A percentile compares a stretch with the other conserved stretches of the same genome.
Conservation (phyloP, 73 alveolate species). For the Paramecium bursaria region DNA sequence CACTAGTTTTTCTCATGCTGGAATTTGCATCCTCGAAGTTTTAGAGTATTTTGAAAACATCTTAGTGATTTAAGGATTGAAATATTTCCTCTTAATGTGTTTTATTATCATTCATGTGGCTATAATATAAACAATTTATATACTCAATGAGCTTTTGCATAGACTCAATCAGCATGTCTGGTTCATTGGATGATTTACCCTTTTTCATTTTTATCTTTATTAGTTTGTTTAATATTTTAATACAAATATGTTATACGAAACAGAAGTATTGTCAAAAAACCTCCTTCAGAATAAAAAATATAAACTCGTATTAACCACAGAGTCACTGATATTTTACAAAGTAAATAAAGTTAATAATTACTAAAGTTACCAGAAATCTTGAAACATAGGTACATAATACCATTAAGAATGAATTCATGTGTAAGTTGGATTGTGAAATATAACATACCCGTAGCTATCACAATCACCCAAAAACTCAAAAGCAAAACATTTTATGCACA, state of each 20-base stretch:
- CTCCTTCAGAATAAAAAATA: constrained; percentile 11
- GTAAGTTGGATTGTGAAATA: constrained; percentile 22
- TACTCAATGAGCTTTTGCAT: constrained; percentile 57
- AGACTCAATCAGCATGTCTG: constrained; percentile 55
- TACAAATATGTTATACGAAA: too few species aligned
- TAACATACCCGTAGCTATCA: not conserved
- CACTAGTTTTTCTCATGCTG: constrained; percentile 61
- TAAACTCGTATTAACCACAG: not conserved
- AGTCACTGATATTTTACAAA: not conserved
- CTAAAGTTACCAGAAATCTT: not conserved
- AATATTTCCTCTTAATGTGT: constrained; percentile 66
- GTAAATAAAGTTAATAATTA: too few species aligned
- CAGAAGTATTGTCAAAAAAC: not conserved
- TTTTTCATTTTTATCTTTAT: constrained; percentile 11
- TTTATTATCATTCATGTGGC: constrained; percentile 71
- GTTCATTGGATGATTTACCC: constrained; percentile 35
- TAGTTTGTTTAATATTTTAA: not conserved
- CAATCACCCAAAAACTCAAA: not conserved
- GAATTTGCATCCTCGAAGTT: constrained; percentile 64
- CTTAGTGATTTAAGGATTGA: constrained; percentile 62
- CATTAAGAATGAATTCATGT: not conserved
- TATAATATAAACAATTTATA: not conserved
- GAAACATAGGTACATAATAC: not conserved
- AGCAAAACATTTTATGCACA: constrained; percentile 3
- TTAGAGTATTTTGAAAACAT: constrained; percentile 57